Base-by-base conservation (phyloP, 2,329 filamentous ascomycete genomes). In the Colletotrichum liriopes region DNA sequence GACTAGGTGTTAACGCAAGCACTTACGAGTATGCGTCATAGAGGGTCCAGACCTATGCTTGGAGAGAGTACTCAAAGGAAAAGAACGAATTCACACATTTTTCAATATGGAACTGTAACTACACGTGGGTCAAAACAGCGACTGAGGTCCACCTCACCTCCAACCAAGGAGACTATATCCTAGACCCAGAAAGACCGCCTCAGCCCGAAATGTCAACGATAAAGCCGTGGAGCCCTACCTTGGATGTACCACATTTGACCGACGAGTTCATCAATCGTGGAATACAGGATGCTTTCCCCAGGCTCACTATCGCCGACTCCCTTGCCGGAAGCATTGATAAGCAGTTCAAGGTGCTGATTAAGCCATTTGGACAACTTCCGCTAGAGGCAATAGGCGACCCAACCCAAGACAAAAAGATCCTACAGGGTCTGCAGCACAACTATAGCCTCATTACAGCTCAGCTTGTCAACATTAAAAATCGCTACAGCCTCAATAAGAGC, bases 391-490 rank as follows among this genome's bases (percentile, higher is more conserved):
- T 69, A 4, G 60, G 66, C n/a, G 60, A 69, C 12, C 41, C 60
- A 18, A 52, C 7, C 6, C 49, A 23, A n/a, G 60, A 69, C 8
- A 23, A 41, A 39, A 8, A 41, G 14, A 32, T 64, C 18, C 51
- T 68, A 14, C 16, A 43, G 20, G 60, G 29, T 7, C 23, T 69
- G n/a, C n/a, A 69, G 1, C n/a, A 35, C 2, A 64, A 65, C 14
- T 16, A 56, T 4, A 51, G 49, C 1, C 64, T 69, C 26, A 32
- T 60, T 5, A 56, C 49, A 1, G 66, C 66, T 12, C 66, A 69
- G 43, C 59, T 65, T 12, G 39, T 16, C 23, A 69, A 65, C 23
- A 9, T 69, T 16, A 60, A 69, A n/a, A 58, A 65, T n/a, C 66
- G 66, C 5, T 11, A 58, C 8, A 20, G 3, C 1, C 41, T 60